Base-by-base conservation (phyloP, 1,139 yeast genomes). In the Suhomyces kunorum region DNA sequence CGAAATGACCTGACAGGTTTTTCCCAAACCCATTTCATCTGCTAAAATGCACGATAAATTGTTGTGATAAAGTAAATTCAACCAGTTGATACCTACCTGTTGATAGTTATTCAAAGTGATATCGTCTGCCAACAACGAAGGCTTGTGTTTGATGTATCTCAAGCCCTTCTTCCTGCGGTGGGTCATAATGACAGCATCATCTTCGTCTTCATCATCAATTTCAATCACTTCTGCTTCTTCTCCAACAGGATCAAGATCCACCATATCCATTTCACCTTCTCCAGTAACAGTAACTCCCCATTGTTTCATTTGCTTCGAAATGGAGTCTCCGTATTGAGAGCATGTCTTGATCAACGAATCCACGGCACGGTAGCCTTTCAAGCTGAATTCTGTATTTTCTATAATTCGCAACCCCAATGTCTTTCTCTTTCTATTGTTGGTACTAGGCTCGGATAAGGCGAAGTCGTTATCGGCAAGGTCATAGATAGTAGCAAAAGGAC, bases 1-100 rank as follows among this genome's bases (percentile, higher is more conserved):
- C n/a, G 97, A 78, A 63, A 92, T 89, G 20, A 92, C 96, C 64
- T 92, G 98, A 61, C 96, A 86, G 0, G 98, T 92, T 59, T 92
- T 92, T 43, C 98, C 98, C 38, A 92, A 70, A 9, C 98, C 98
- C 98, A 90, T 89, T 62, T 92, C 99, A 64, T 92, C 99, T 0
- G 98, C 99, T 36, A 92, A 70, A 43, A 92, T 92, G 65, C 98
- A 90, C 7, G 97, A 88, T 42, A 92, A 71, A 17, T 80, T 76
- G 55, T 86, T 80, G 44, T 78, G 80, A 61, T 90, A 92, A 28
- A 94, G 70, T 40, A 92, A 63, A 49, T 83, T 77, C 40, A 94
- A 70, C 99, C 99, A 94, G 59, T 92, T 92, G 40, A 94, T 69
- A 36, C 99, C 99, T 14, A 92, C 95, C 55, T 89, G 92, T 67